phyloP scores from a whole-genome alignment of 2,329 filamentous ascomycete species.

The Teratosphaeria epicoccoides region DNA sequence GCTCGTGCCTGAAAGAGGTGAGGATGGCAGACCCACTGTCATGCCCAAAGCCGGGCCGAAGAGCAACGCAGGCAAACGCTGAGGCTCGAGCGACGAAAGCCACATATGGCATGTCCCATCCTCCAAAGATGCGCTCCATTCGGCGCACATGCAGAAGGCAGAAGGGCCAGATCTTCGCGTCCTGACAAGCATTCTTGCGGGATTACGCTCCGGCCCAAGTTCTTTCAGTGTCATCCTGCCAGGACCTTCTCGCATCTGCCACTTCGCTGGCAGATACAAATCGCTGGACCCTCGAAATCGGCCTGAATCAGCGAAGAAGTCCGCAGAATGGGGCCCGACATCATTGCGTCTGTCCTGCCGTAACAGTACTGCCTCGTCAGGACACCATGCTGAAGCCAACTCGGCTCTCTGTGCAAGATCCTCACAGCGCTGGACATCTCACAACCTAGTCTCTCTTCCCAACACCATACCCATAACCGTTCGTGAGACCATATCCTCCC shows the following conservation, averaged over 20 bases:
- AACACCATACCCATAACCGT: slow-evolving; percentile 20
- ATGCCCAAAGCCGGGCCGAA: background rate
- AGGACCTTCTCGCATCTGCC: background rate
- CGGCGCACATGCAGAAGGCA: background rate
- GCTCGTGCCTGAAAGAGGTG: background rate
- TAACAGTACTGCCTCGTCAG: background rate
- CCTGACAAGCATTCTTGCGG: background rate
- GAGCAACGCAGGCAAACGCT: background rate
- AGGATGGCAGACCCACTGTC: background rate
- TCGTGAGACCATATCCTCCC: slow-evolving; percentile 34
- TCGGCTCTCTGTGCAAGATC: background rate
- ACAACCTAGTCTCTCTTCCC: slow-evolving; percentile 33
- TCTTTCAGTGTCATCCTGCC: background rate
- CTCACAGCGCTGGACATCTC: background rate
- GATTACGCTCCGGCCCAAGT: background rate
- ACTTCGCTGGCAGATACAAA: too few relatives aligned
- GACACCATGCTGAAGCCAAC: background rate
- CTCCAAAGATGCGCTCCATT: background rate
- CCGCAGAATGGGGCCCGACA: background rate
- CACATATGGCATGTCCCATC: background rate
- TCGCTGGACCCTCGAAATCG: too few relatives aligned
- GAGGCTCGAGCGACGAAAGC: background rate
- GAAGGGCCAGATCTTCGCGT: background rate
- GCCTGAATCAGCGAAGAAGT: too few relatives aligned
- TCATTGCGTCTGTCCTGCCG: background rate